Evolutionary conservation across 345 rosid species (phyloP).

Genomic region (Corymbia maculata): DNA sequence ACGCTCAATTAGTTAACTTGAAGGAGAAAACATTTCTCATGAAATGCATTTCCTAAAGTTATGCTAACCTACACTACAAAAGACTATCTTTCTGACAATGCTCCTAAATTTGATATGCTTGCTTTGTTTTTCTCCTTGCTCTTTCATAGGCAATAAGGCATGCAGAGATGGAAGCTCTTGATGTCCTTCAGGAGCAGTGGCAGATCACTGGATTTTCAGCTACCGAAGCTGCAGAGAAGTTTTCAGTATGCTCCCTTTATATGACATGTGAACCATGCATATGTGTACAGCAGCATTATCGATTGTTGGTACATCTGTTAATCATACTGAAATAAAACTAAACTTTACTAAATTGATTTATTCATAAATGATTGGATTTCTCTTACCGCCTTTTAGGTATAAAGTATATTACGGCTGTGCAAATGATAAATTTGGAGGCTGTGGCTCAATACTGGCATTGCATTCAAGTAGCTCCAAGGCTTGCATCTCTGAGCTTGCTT

Average conservation of each 20-base stretch:
- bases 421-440: no score
- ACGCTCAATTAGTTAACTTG: rapidly evolving
- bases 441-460: rapidly evolving
- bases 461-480: no score
- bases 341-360: background rate
- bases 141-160: background rate
- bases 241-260: background rate
- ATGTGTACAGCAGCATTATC: background rate
- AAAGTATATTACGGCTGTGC: no score
- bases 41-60: background rate
- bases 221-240: background rate
- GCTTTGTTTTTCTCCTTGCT: background rate
- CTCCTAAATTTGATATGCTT: background rate
- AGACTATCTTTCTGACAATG: background rate
- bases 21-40: background rate
- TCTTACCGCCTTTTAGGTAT: no score
- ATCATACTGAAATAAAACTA: background rate
- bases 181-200: background rate
- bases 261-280: background rate
- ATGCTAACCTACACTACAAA: background rate
- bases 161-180: background rate
- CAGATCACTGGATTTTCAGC: background rate
- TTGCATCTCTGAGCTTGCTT: no score
- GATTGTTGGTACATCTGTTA: background rate
- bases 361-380: background rate